Evolutionary conservation across 116 monocot genomes (phyloP).

Genomic region (Papilionanthe hybrid): DNA sequence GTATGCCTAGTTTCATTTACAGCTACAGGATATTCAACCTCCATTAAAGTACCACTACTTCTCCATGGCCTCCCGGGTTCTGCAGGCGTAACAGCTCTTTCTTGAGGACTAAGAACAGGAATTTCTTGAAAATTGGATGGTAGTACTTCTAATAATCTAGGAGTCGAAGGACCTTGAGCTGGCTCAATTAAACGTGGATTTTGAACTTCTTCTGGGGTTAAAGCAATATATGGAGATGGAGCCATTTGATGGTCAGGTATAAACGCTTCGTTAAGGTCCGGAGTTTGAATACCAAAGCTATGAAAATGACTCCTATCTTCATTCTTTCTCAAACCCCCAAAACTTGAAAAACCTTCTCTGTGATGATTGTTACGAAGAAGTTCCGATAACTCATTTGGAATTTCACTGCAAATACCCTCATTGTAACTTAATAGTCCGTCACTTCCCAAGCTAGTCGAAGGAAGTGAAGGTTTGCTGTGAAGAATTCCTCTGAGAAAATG

Average conservation of each 20-base stretch:
- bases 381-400: conserved; percentile 27
- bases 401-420: conserved; percentile 20
- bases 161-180: conserved; percentile 76
- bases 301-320: conserved; percentile 25
- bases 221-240: conserved; percentile 15
- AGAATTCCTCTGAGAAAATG: conserved; percentile 34
- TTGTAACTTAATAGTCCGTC: conserved; percentile 16
- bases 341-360: conserved; percentile 7
- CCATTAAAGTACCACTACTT: conserved; percentile 13
- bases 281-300: conserved; percentile 61
- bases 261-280: conserved; percentile 68
- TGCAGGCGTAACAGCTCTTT: conserved; percentile 31
- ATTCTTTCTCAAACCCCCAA: conserved; percentile 22
- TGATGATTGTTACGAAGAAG: conserved; percentile 11
- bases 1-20: background rate
- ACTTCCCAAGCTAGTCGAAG: conserved; percentile 43
- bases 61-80: conserved; percentile 19
- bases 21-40: conserved; percentile 18
- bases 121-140: conserved; percentile 45
- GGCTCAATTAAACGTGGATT: conserved; percentile 21
- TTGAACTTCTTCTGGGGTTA: conserved; percentile 25
- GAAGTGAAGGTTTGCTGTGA: conserved; percentile 31
- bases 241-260: conserved; percentile 28
- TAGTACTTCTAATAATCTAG: conserved; percentile 58
- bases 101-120: conserved; percentile 30